Conservation (phyloP, 768 basidiomycete species). For the Neoboletus magnificus region DNA sequence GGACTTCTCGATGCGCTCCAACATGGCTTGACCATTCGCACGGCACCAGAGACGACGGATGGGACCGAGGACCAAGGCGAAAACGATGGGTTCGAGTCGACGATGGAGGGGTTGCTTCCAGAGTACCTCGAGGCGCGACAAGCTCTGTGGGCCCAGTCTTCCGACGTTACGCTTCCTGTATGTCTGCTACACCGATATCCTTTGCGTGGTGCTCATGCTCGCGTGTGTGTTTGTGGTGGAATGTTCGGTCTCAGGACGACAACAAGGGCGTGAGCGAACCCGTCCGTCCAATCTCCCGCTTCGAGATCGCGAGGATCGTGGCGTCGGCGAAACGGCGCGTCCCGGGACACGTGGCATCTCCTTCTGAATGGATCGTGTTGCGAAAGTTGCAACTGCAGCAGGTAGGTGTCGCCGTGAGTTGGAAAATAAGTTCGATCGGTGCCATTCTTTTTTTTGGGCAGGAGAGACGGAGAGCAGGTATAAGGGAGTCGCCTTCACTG, state of each 20-base stretch:
- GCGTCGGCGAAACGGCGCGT: slow-evolving; percentile 14
- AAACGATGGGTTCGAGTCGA: slow-evolving; percentile 32
- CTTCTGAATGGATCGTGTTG: slow-evolving; percentile 34
- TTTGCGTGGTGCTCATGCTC: not conserved
- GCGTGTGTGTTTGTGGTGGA: not conserved
- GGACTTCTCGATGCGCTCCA: slow-evolving; percentile 19
- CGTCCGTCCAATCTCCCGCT: slow-evolving; percentile 41
- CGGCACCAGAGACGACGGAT: not conserved
- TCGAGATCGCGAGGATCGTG: slow-evolving; percentile 39
- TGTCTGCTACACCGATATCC: not conserved
- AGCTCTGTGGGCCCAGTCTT: slow-evolving; percentile 18
- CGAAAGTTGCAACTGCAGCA: slow-evolving; percentile 48
- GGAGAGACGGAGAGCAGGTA: slow-evolving; percentile 21
- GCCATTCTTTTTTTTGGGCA: not conserved
- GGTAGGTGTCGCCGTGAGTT: slow-evolving; percentile 7
- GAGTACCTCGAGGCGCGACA: slow-evolving; percentile 35
- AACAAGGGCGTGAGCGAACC: slow-evolving; percentile 12
- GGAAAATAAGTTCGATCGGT: not conserved
- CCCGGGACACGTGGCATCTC: slow-evolving; percentile 16
- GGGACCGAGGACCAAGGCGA: not conserved
- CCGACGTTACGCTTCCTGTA: slow-evolving; percentile 14
- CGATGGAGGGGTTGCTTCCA: slow-evolving; percentile 32
- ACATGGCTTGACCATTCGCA: not conserved
- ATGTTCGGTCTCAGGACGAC: slow-evolving; percentile 6
- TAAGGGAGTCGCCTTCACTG: not conserved